Percentiles rank a stretch among this genome's conserved stretches.
These are phyloP conservation scores for Arctium minus DNA, from an alignment of 129 eudicot genomes.

Conservation along the genomic window DNA sequence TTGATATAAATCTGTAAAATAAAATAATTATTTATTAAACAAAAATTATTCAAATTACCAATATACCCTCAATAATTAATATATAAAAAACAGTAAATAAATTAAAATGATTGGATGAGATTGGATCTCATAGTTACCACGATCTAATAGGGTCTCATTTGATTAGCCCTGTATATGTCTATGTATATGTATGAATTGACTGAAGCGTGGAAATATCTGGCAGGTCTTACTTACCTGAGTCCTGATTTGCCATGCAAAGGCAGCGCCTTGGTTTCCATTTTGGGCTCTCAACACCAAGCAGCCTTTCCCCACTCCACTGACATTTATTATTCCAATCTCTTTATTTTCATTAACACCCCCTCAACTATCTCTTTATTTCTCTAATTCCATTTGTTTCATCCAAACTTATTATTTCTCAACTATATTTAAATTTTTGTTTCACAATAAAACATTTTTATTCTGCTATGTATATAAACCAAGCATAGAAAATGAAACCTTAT, in stretches of 20 bases:
- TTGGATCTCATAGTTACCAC: no score
- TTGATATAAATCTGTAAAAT: no score
- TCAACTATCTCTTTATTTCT: neutral
- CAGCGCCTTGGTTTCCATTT: conserved; percentile 30
- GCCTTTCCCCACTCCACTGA: conserved; percentile 25
- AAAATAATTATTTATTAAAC: no score
- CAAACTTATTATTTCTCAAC: neutral
- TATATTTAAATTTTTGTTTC: neutral
- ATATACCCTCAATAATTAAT: no score
- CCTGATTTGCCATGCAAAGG: conserved; percentile 34
- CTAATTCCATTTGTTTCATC: neutral
- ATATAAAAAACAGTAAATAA: no score
- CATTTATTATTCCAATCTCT: conserved; percentile 16
- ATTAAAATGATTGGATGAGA: no score
- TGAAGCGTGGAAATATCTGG: neutral
- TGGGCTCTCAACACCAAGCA: conserved; percentile 34
- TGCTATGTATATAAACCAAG: no score
- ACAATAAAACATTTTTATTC: no score
- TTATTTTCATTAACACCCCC: conserved; percentile 20
- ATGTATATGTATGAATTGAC: neutral
- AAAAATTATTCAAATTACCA: no score
- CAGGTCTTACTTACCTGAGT: neutral
- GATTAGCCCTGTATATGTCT: no score
- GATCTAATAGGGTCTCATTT: no score
- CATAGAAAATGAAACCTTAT: no score